Evolutionary conservation across 2,329 filamentous ascomycete species (phyloP).

Genomic region (Bertia moriformis): DNA sequence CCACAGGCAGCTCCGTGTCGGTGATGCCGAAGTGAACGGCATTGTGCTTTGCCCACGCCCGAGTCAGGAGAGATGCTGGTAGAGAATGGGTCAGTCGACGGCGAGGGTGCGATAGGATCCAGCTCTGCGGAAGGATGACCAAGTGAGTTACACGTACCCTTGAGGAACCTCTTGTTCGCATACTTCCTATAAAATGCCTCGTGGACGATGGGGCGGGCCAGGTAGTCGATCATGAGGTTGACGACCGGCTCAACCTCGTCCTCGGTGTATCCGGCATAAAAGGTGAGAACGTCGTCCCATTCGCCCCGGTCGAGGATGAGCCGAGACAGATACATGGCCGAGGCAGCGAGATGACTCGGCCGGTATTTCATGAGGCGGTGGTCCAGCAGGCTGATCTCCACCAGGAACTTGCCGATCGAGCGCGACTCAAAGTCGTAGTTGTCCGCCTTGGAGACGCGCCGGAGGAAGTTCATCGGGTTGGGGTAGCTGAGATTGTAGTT

Average conservation of each 20-base stretch:
- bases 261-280: slow-evolving; percentile 88
- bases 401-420: slow-evolving; percentile 91
- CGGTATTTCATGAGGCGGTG: slow-evolving; percentile 83
- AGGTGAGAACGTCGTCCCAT: slow-evolving; percentile 78
- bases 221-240: slow-evolving; percentile 89
- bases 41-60: slow-evolving; percentile 85
- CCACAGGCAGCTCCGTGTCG: no score
- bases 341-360: slow-evolving; percentile 79
- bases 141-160: slow-evolving; percentile 47
- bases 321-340: slow-evolving; percentile 86
- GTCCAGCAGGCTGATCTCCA: slow-evolving; percentile 91
- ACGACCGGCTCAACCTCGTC: slow-evolving; percentile 87
- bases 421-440: slow-evolving; percentile 98
- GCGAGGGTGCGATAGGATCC: no score
- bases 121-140: slow-evolving; percentile 4
- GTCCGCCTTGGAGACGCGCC: slow-evolving; percentile 96
- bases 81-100: slow-evolving; percentile 7
- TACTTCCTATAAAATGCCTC: slow-evolving; percentile 99
- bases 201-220: slow-evolving; percentile 76
- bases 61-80: slow-evolving; percentile 78
- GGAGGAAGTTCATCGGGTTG: slow-evolving; percentile 99
- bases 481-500: slow-evolving; percentile 97
- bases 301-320: slow-evolving; percentile 78
- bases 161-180: slow-evolving; percentile 97
- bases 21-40: slow-evolving; percentile 38